Base-by-base conservation (phyloP, 1,284 basidiomycete species). In the Uromyces viciae-fabae region DNA sequence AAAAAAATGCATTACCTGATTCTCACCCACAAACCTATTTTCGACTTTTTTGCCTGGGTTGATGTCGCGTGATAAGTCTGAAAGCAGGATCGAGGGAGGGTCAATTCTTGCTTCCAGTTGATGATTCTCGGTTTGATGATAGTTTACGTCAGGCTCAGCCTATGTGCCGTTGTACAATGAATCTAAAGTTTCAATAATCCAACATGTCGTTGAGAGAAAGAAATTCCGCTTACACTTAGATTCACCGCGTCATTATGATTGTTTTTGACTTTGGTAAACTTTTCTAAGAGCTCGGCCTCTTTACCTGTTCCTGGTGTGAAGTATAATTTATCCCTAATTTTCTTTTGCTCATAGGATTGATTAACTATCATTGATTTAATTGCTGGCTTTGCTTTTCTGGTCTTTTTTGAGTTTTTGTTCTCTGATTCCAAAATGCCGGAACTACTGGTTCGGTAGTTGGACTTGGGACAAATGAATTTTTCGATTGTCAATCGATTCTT, bases 281-380 rank as follows among this genome's bases (percentile, higher is more conserved):
- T 38, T 19, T 28, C 25, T 31, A 79, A 62, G 43, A 79, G 38
- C 19, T 72, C 62, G 19, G 77, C 64, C 56, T 79, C 77, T 25
- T 38, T 19, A 19, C 66, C 77, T 56, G 43, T 58, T 58, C 77
- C 77, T 46, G 77, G 77, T 14, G 33, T 72, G 25, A 79, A 79
- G 36, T 79, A 79, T 3, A 60, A 22, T 28, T 58, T 43, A 31
- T 79, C 68, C 19, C 56, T 42, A 2, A 79, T 17, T 38, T 58
- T 54, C n/a, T 72, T 79, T 52, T 79, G 77, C 40, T 79, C 77
- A 31, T 78, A 78, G 0, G 75, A 68, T 69, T 69, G 40, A 58
- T 79, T 79, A n/a, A 72, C 68, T 14, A 46, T 33, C 56, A 79
- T 42, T 7, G 36, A 28, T 22, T 54, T 78, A 15, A 68, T 78